Base-by-base conservation (phyloP, 2,329 filamentous ascomycete genomes). In the Cladosporium sphaerospermum region DNA sequence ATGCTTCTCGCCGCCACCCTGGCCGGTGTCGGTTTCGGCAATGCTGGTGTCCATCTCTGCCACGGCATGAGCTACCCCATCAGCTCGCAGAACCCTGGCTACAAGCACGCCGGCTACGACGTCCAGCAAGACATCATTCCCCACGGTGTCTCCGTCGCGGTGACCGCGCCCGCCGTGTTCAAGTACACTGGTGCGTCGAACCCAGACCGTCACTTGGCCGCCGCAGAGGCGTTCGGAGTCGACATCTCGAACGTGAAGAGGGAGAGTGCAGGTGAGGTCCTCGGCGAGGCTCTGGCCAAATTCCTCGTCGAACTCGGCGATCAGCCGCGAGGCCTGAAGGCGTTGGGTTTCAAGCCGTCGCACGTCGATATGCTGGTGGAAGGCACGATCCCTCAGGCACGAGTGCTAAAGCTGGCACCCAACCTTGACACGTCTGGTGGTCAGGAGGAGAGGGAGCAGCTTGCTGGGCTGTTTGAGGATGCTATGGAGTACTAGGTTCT, bases 51-150 rank as follows among this genome's bases (percentile, higher is more conserved):
- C 2, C 93, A 99, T 73, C 77, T 89, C 9, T 89, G 85, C 69
- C 85, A 89, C 67, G 85, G 92, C 67, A 97, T 99, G 92, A 95
- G 88, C 19, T 99, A 99, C 67, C 93, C 93, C 14, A 96, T 99
- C 65, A 95, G 89, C 0, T 89, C 90, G 31, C 91, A 96, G 68
- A 99, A 99, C 68, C 89, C 88, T 0, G 85, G 86, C 4, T 97
- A 97, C 73, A 84, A 83, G 63, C 93, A 99, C 67, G 71, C 79
- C 0, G 93, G 93, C n/a, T 99, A 99, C 70, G 75, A 85, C 2
- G 83, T 95, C 7, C 72, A 81, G 23, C 69, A 78, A 31, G 83
- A 88, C 9, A 86, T 99, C 63, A 97, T 99, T 65, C 93, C 93
- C 0, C 93, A 99, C 69, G 93, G 93, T 50, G 93, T 99, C 19